phyloP scores from a whole-genome alignment of 306 rosid genomes.

The Cucumis melo region DNA sequence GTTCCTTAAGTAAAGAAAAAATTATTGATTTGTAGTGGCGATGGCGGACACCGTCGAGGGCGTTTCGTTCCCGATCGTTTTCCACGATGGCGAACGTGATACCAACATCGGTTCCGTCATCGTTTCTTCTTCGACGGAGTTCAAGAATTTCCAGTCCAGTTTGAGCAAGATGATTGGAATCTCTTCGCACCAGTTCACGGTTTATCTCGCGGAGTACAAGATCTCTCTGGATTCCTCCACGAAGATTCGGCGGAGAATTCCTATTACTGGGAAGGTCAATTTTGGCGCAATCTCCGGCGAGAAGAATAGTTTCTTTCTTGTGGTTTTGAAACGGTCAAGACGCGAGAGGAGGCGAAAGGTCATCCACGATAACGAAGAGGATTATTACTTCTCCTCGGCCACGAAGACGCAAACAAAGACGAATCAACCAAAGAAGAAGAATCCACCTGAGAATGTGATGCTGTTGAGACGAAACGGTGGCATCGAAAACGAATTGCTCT shows the following conservation, averaged over 20 bases:
- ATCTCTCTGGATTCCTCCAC: conserved; percentile 5
- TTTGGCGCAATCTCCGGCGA: conserved; percentile 22
- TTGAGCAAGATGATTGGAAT: conserved; percentile 43
- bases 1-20: background rate
- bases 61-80: conserved; percentile 26
- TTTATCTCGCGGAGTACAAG: conserved; percentile 18
- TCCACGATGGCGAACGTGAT: conserved; percentile 41
- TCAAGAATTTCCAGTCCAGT: conserved; percentile 23
- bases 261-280: conserved; percentile 37
- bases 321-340: conserved; percentile 35
- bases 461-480: conserved; percentile 26
- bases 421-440: conserved; percentile 1
- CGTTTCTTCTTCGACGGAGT: conserved; percentile 24
- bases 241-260: conserved; percentile 24
- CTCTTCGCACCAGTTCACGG: conserved; percentile 36
- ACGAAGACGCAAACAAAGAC: background rate
- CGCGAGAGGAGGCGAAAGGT: conserved; percentile 28
- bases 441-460: conserved; percentile 27
- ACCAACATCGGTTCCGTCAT: conserved; percentile 26
- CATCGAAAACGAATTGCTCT: background rate
- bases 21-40: background rate
- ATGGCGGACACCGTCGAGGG: conserved; percentile 2
- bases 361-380: background rate
- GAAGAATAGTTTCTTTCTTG: conserved; percentile 35
- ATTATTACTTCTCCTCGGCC: background rate